These are phyloP conservation scores for Striga asiatica DNA, from an alignment of 257 asterid species.

Conservation along the genomic window DNA sequence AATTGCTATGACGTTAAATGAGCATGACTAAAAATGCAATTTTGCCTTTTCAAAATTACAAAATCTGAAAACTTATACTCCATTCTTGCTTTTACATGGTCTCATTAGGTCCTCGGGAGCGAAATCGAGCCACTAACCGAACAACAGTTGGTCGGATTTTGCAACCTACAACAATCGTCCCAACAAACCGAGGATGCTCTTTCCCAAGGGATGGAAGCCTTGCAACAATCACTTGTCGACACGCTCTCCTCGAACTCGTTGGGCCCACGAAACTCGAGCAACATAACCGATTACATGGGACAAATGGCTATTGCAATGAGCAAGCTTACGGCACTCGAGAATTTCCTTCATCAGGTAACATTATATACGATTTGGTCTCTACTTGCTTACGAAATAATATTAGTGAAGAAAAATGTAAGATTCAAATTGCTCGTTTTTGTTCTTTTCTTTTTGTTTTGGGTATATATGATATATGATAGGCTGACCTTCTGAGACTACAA, in stretches of 20 bases:
- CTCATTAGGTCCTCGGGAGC: constrained; percentile 63
- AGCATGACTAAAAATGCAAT: too few species aligned
- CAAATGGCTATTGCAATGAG: constrained; percentile 72
- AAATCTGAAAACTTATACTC: too few species aligned
- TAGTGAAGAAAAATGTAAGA: too few species aligned
- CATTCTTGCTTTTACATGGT: too few species aligned
- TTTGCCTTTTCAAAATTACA: too few species aligned
- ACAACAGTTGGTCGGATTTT: constrained; percentile 55
- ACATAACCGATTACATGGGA: constrained; percentile 50
- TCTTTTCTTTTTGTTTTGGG: too few species aligned
- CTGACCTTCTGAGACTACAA: constrained; percentile 63
- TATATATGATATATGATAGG: constrained; percentile 36
- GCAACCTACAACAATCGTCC: constrained; percentile 61
- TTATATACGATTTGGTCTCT: too few species aligned
- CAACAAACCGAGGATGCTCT: constrained; percentile 83
- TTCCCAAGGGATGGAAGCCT: constrained; percentile 84
- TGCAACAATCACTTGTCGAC: constrained; percentile 55
- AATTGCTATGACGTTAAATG: too few species aligned
- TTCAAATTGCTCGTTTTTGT: too few species aligned
- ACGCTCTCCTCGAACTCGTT: constrained; percentile 47
- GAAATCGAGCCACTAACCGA: constrained; percentile 64
- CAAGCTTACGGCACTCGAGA: constrained; percentile 43
- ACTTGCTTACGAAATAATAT: too few species aligned
- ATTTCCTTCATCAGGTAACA: constrained; percentile 59
- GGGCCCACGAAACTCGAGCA: constrained; percentile 27